These are phyloP conservation scores for Candida namnaoensis DNA, from an alignment of 805 yeast genomes.

Conservation along the genomic window DNA sequence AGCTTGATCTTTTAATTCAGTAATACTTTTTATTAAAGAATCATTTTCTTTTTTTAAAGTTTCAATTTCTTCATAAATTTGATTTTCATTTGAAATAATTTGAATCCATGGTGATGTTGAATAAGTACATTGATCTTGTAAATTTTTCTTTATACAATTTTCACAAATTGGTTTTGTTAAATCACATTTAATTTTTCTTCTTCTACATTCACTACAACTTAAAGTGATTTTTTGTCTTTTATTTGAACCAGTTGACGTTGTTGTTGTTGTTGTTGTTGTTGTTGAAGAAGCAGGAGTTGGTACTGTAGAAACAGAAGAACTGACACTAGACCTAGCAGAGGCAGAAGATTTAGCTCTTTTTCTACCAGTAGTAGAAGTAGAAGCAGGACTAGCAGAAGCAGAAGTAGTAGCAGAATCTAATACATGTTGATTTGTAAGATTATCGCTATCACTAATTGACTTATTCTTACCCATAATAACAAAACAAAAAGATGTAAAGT, in stretches of 20 bases:
- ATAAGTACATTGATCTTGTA: slow-evolving; percentile 7
- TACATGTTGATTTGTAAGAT: no score
- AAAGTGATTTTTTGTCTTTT: slow-evolving; percentile 12
- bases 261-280: background rate
- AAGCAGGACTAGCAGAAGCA: no score
- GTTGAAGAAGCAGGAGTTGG: no score
- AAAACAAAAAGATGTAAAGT: no score
- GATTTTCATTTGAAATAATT: slow-evolving; percentile 11
- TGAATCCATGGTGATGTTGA: slow-evolving; percentile 15
- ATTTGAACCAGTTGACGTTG: background rate
- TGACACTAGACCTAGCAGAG: no score
- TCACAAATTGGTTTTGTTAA: slow-evolving; percentile 11
- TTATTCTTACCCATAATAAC: no score
- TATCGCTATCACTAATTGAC: no score
- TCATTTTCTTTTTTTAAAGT: slow-evolving; percentile 11
- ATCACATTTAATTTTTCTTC: slow-evolving; percentile 15
- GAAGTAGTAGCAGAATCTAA: no score
- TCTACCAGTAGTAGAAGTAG: no score
- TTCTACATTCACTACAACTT: slow-evolving; percentile 12
- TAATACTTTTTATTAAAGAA: slow-evolving; percentile 7
- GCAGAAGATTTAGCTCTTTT: no score
- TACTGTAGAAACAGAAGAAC: no score
- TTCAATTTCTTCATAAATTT: slow-evolving; percentile 13
- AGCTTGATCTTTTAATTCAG: slow-evolving; percentile 4
- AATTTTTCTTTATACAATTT: slow-evolving; percentile 9